A percentile compares a stretch with the other conserved stretches of the same genome.
These are phyloP conservation scores for Rheum nobile DNA, from an alignment of 148 eudicot species.

Conservation along the genomic window DNA sequence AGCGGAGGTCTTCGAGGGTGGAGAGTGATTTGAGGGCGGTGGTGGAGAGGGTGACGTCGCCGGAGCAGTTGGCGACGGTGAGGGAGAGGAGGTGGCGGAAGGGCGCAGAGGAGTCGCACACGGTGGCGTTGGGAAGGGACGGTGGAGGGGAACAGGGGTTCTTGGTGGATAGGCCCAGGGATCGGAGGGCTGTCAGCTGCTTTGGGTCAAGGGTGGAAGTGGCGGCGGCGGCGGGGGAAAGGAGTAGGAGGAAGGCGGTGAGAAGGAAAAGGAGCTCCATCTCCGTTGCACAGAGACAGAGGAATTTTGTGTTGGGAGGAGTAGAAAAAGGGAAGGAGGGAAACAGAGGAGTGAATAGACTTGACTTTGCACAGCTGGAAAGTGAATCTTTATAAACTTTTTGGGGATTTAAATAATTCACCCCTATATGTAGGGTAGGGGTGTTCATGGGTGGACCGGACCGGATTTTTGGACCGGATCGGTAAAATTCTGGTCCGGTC, in stretches of 20 bases:
- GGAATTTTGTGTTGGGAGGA: neutral
- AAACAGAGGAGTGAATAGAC: slow-evolving; percentile 1
- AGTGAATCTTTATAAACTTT: neutral
- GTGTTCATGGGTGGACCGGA: no score
- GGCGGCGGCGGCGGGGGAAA: slow-evolving; percentile 8
- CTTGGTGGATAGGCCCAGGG: slow-evolving; percentile 12
- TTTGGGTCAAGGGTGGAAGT: slow-evolving; percentile 15
- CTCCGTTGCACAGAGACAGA: neutral
- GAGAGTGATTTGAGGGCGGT: slow-evolving; percentile 63
- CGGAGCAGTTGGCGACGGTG: slow-evolving; percentile 49
- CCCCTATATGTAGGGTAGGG: neutral
- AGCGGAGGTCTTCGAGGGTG: slow-evolving; percentile 32
- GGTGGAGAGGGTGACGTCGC: slow-evolving; percentile 31
- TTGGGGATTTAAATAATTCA: neutral
- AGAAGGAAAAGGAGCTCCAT: neutral
- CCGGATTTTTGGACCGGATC: no score
- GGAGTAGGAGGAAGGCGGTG: slow-evolving; percentile 10
- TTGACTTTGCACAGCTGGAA: slow-evolving; percentile 4
- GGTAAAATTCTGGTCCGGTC: no score
- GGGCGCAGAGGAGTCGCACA: slow-evolving; percentile 47
- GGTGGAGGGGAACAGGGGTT: slow-evolving; percentile 43
- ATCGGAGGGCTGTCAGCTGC: slow-evolving; percentile 9
- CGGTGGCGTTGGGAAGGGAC: slow-evolving; percentile 26
- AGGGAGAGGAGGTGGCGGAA: slow-evolving; percentile 63
- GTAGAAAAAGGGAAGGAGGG: neutral